Conservation (phyloP, 2,329 filamentous ascomycete genomes). For the Talaromyces sp. region DNA sequence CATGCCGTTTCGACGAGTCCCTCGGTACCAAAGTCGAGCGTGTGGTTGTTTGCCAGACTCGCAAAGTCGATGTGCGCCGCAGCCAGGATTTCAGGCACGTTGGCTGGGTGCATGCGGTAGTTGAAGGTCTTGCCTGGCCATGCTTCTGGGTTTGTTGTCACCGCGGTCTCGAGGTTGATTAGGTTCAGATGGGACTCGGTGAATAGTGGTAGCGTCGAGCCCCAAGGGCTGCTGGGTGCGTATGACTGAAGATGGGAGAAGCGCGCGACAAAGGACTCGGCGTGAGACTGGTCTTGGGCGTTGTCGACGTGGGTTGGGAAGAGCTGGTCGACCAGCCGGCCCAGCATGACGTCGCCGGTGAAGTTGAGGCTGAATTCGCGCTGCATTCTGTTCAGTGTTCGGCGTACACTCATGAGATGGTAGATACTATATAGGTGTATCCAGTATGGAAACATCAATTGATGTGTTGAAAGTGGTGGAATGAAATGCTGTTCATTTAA, state of each 20-base stretch:
- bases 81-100: conserved; percentile 23
- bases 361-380: conserved; percentile 25
- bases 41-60: conserved; percentile 37
- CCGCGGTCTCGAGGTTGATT: conserved; percentile 38
- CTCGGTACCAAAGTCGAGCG: conserved; percentile 30
- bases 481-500: not conserved
- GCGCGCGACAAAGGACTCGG: conserved; percentile 14
- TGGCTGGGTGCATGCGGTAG: conserved; percentile 37
- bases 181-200: conserved; percentile 27
- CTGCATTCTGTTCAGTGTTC: not conserved
- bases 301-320: conserved; percentile 29
- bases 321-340: conserved; percentile 37
- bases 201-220: conserved; percentile 28
- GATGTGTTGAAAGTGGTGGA: not conserved
- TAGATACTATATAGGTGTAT: no score
- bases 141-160: conserved; percentile 23
- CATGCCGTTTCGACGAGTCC: conserved; percentile 32
- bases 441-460: not conserved
- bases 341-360: conserved; percentile 39
- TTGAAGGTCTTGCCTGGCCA: conserved; percentile 39
- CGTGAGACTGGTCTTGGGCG: conserved; percentile 19
- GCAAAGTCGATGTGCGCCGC: conserved; percentile 29
- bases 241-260: conserved; percentile 22
- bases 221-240: conserved; percentile 28
- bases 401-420: not conserved